Conservation (phyloP, 306 rosid species). For the Chamaecrista fasciculata region DNA sequence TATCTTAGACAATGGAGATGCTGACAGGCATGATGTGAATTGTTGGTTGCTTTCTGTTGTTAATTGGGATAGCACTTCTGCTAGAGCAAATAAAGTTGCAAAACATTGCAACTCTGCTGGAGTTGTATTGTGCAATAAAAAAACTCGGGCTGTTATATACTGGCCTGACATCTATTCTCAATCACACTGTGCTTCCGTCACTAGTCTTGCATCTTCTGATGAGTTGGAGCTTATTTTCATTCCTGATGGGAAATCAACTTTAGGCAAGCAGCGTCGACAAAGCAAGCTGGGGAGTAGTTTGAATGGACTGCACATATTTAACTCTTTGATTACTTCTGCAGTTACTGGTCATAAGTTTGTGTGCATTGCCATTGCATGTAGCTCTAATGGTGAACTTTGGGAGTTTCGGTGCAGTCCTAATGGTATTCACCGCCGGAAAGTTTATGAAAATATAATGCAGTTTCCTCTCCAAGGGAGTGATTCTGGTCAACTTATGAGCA, state of each 20-base stretch:
- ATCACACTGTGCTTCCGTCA: slow-evolving; percentile 39
- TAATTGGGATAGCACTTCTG: slow-evolving; percentile 50
- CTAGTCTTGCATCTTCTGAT: slow-evolving; percentile 58
- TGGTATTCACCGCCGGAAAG: slow-evolving; percentile 59
- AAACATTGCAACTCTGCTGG: slow-evolving; percentile 59
- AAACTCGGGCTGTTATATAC: slow-evolving; percentile 62
- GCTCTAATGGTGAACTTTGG: slow-evolving; percentile 84
- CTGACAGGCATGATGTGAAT: slow-evolving; percentile 39
- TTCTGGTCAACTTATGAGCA: slow-evolving; percentile 43
- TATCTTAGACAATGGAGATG: slow-evolving; percentile 36
- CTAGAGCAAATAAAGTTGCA: slow-evolving; percentile 41
- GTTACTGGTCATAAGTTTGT: slow-evolving; percentile 46
- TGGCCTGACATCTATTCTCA: slow-evolving; percentile 78
- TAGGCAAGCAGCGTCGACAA: slow-evolving; percentile 37
- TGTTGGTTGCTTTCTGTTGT: slow-evolving; percentile 75
- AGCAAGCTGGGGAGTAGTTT: slow-evolving; percentile 38
- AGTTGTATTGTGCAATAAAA: slow-evolving; percentile 56
- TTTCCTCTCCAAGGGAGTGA: slow-evolving; percentile 47
- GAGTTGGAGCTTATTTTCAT: slow-evolving; percentile 44
- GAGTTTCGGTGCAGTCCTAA: slow-evolving; percentile 67
- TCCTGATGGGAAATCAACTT: slow-evolving; percentile 46
- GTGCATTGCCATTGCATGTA: slow-evolving; percentile 72
- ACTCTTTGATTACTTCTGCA: slow-evolving; percentile 72
- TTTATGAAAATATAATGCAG: slow-evolving; percentile 33
- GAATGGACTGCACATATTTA: slow-evolving; percentile 44